These are phyloP conservation scores for Saksenaea vasiformis DNA, from an alignment of 371 early-diverging fungal genomes.

Conservation along the genomic window DNA sequence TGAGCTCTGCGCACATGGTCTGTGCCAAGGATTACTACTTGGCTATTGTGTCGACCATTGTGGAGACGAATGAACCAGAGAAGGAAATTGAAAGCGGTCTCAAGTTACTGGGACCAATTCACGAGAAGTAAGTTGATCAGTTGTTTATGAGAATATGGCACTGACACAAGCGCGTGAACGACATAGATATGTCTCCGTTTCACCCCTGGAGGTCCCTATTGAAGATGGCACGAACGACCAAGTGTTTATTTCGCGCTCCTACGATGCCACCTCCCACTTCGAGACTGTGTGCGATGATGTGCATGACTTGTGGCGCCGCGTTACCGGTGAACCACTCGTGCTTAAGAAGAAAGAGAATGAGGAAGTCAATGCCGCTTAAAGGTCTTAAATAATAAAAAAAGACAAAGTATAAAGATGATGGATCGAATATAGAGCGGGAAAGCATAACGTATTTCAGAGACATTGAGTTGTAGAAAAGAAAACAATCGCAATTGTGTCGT, in stretches of 20 bases:
- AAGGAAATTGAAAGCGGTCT: constrained; percentile 88
- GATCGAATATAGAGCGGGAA: no score
- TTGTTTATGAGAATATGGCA: not conserved
- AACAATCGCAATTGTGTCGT: not conserved
- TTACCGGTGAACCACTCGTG: constrained; percentile 87
- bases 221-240: constrained; percentile 82
- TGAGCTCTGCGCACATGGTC: constrained; percentile 89
- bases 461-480: no score
- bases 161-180: constrained; percentile 8
- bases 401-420: not conserved
- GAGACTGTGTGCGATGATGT: constrained; percentile 98
- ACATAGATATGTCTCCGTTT: constrained; percentile 71
- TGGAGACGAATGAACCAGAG: constrained; percentile 89
- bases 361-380: constrained; percentile 38
- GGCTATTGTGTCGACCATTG: constrained; percentile 95
- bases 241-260: constrained; percentile 91
- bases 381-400: not conserved
- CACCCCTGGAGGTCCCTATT: constrained; percentile 83
- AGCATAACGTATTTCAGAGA: no score
- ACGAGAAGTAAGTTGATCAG: constrained; percentile 65
- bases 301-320: constrained; percentile 88
- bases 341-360: constrained; percentile 67
- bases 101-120: constrained; percentile 87
- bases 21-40: constrained; percentile 86
- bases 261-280: constrained; percentile 99